Base-by-base conservation (phyloP, 2,329 filamentous ascomycete genomes). In the Setomelanomma holmii region DNA sequence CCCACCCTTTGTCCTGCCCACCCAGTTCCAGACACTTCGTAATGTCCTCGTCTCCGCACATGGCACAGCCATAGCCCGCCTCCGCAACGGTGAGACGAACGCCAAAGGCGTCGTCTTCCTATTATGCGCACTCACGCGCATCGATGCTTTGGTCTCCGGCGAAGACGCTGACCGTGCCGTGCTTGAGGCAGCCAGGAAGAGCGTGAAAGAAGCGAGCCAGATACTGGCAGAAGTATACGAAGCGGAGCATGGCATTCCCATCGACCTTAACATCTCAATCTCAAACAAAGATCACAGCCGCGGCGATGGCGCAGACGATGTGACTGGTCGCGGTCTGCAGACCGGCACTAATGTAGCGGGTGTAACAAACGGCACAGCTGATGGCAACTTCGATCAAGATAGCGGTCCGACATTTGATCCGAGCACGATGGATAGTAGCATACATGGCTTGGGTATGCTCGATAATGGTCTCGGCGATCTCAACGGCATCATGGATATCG, bases 31-130 rank as follows among this genome's bases (percentile, higher is more conserved):
- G 6, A 20, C 42, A 1, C 60, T 66, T 14, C 53, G 56, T 30
- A 21, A 52, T 12, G 49, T 56, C 5, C 41, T 66, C 0, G 40
- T 53, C 8, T 44, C 40, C 3, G 53, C 61, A 4, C 47, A 51
- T 8, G 20, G 45, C 5, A 63, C 23, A 12, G 43, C 56, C 11
- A 30, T 55, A 5, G 38, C 51, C 1, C 64, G 67, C 5, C 17
- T 69, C 4, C 49, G 50, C 8, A 58, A 58, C n/a, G 68, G 66
- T 51, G 66, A 69, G 14, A 62, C 59, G 10, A 69, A 69, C 33
- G 56, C 55, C 4, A 71, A 71, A 51, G 64, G 63, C 5, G 42
- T 45, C 3, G 51, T 64, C 5, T 68, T 65, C 41, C 22, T 64
- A 4, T 40, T 38, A 5, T 64, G 58, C 36, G 63, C 57, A 1